Evolutionary conservation across 805 yeast species (phyloP).

Genomic region (Kockiozyma suomiensis): DNA sequence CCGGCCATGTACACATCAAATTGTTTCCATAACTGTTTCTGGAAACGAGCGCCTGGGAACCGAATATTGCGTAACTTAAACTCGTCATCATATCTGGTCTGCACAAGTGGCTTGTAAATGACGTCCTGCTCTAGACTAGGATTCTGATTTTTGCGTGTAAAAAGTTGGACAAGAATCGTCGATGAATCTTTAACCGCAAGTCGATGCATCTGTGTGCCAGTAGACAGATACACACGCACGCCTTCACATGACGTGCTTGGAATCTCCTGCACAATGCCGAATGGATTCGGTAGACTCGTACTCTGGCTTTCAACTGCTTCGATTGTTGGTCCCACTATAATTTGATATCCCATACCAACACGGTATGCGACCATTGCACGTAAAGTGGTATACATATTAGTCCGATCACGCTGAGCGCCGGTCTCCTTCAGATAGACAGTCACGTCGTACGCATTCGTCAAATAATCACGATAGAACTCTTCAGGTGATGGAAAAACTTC

Average conservation of each 20-base stretch:
- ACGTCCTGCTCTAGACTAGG: conserved; percentile 25
- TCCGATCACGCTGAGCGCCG: conserved; percentile 1
- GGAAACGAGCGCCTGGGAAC: conserved; percentile 50
- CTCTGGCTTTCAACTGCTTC: conserved; percentile 57
- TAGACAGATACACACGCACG: conserved; percentile 68
- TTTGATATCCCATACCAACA: conserved; percentile 84
- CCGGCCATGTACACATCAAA: conserved; percentile 93
- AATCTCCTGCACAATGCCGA: conserved; percentile 59
- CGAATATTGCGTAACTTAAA: conserved; percentile 63
- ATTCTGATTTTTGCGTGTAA: conserved; percentile 39
- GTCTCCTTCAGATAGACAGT: conserved; percentile 50
- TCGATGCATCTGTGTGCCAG: conserved; percentile 85
- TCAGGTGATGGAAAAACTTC: conserved; percentile 70
- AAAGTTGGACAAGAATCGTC: conserved; percentile 76
- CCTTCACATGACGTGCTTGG: conserved; percentile 55
- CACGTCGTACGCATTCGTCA: conserved; percentile 82
- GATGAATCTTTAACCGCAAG: conserved; percentile 69
- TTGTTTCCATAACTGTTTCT: conserved; percentile 78
- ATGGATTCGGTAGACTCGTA: conserved; percentile 51
- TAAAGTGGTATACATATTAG: conserved; percentile 61
- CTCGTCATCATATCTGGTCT: conserved; percentile 75
- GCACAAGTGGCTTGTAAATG: conserved; percentile 58
- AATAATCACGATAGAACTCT: conserved; percentile 72
- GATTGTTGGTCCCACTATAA: conserved; percentile 74
- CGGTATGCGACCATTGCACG: conserved; percentile 86